phyloP scores from a whole-genome alignment of 2,329 filamentous ascomycete genomes.

The Trichoderma koningiopsis region DNA sequence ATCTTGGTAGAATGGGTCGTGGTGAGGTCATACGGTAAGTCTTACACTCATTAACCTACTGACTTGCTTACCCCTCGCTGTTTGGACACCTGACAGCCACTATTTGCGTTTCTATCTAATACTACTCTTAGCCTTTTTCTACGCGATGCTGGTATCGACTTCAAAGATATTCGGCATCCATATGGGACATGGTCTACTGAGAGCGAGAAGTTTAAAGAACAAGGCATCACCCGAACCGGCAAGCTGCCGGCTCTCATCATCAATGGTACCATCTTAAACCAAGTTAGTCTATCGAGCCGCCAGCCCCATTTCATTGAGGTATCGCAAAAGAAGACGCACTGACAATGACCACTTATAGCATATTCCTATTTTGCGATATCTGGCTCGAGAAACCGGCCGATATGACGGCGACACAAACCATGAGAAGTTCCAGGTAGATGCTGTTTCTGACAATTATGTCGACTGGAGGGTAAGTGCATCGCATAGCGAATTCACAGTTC shows the following conservation, averaged over 20 bases:
- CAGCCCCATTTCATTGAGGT: slow-evolving; percentile 29
- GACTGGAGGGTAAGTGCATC: slow-evolving; percentile 43
- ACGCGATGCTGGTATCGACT: slow-evolving; percentile 28
- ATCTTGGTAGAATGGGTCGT: slow-evolving; percentile 11
- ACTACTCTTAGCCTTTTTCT: background rate
- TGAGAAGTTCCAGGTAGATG: slow-evolving; percentile 43
- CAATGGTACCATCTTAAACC: slow-evolving; percentile 36
- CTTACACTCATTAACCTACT: background rate
- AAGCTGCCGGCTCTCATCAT: slow-evolving; percentile 42
- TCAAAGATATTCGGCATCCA: slow-evolving; percentile 35
- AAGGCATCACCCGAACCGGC: slow-evolving; percentile 37
- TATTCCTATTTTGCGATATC: slow-evolving; percentile 40
- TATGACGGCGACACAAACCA: slow-evolving; percentile 42
- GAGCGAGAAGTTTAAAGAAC: slow-evolving; percentile 34
- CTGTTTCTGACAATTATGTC: slow-evolving; percentile 42
- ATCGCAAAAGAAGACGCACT: slow-evolving; percentile 33
- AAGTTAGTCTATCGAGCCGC: background rate
- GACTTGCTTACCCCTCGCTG: background rate
- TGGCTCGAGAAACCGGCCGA: slow-evolving; percentile 38
- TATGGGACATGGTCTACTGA: slow-evolving; percentile 29
- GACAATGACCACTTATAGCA: background rate
- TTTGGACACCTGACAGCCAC: too few species aligned
- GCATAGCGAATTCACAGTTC: background rate
- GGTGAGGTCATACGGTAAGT: slow-evolving; percentile 20
- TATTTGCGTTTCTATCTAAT: background rate